Percentiles rank a stretch among this genome's conserved stretches.
Conservation (phyloP, 2,329 filamentous ascomycete species). For the Botrytis tulipae region DNA sequence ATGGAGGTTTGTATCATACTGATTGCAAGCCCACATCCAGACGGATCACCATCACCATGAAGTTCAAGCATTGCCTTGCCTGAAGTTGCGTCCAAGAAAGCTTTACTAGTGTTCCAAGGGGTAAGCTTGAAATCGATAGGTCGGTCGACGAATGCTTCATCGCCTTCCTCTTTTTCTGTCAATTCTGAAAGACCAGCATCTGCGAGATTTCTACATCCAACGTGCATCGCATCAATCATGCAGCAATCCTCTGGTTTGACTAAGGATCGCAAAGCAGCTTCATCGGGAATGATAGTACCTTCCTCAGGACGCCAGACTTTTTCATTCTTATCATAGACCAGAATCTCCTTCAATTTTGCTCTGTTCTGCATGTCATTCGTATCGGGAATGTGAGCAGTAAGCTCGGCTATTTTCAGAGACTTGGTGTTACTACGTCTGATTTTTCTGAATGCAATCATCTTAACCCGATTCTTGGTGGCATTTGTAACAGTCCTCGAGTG, state of each 20-base stretch:
- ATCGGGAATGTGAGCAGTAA: constrained; percentile 88
- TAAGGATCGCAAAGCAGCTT: constrained; percentile 77
- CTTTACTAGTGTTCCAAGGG: constrained; percentile 95
- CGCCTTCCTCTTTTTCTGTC: constrained; percentile 58
- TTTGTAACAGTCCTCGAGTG: constrained; percentile 95
- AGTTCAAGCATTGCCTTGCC: constrained; percentile 96
- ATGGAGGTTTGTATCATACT: constrained; percentile 98
- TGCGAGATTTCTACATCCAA: constrained; percentile 84
- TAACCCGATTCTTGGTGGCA: constrained; percentile 92
- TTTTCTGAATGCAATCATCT: constrained; percentile 91
- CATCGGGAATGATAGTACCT: constrained; percentile 74
- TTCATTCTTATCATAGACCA: constrained; percentile 82
- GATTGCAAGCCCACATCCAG: constrained; percentile 88
- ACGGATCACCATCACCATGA: constrained; percentile 92
- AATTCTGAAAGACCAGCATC: constrained; percentile 83
- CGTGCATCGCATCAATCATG: constrained; percentile 92
- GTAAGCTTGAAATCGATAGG: constrained; percentile 85
- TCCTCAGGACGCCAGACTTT: constrained; percentile 78
- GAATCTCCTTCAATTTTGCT: constrained; percentile 95
- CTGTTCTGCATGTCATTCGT: constrained; percentile 94
- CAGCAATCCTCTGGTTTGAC: constrained; percentile 96
- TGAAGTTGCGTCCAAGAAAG: constrained; percentile 89
- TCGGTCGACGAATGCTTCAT: constrained; percentile 49
- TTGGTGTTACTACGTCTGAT: constrained; percentile 72
- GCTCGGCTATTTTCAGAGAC: constrained; percentile 72